phyloP scores from a whole-genome alignment of 108 stramenopile genomes.

The Skeletonema potamos region DNA sequence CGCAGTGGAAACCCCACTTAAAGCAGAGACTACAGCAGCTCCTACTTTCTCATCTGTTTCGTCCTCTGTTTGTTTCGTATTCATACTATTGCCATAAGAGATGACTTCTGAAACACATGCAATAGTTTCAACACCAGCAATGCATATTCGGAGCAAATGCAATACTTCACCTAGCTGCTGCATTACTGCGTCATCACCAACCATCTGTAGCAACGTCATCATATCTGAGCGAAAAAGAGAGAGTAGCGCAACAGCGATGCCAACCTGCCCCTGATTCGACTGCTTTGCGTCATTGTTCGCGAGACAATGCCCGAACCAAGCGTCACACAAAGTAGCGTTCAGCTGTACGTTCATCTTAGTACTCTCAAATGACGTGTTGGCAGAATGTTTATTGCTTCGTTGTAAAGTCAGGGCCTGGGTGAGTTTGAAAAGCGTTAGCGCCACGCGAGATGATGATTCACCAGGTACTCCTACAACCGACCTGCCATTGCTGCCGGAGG shows the following conservation, averaged over 20 bases:
- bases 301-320: conserved; percentile 44
- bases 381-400: conserved; percentile 17
- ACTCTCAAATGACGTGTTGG: background rate
- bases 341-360: background rate
- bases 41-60: conserved; percentile 14
- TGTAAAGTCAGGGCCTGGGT: conserved; percentile 13
- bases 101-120: conserved; percentile 42
- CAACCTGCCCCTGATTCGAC: conserved; percentile 36
- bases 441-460: conserved; percentile 29
- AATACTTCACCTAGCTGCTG: background rate
- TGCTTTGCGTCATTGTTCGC: conserved; percentile 45
- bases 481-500: background rate
- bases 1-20: conserved; percentile 16
- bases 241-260: conserved; percentile 18
- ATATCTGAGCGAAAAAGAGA: conserved; percentile 29
- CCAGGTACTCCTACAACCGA: conserved; percentile 40
- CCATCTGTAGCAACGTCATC: conserved; percentile 17
- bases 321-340: conserved; percentile 28
- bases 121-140: conserved; percentile 32
- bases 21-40: conserved; percentile 20
- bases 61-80: conserved; percentile 1
- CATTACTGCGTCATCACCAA: background rate
- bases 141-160: conserved; percentile 20
- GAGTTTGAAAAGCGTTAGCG: conserved; percentile 33
- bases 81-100: conserved; percentile 3